These are phyloP conservation scores for Yamagishiella unicocca DNA, from an alignment of 139 green algal genomes.

Conservation along the genomic window DNA sequence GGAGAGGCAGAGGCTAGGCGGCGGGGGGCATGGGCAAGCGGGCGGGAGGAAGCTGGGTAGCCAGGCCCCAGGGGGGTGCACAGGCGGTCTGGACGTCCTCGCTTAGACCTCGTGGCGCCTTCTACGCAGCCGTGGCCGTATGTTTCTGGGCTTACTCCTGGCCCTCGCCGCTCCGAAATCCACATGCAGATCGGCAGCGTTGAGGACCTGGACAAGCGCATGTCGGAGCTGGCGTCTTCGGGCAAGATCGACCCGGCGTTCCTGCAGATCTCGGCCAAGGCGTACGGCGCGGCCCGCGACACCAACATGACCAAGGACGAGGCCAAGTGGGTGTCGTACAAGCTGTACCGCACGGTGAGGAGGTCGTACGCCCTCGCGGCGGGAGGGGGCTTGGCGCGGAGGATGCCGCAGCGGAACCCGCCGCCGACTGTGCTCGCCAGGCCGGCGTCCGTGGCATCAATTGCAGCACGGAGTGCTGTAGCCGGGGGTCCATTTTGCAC, in stretches of 20 bases:
- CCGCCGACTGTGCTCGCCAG: no score
- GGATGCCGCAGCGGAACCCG: no score
- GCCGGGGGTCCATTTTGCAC: no score
- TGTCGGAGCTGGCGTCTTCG: conserved; percentile 62
- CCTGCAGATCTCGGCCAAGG: conserved; percentile 62
- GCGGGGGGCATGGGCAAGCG: not conserved
- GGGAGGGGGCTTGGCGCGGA: no score
- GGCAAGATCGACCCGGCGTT: conserved; percentile 77
- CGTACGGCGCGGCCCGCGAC: conserved; percentile 71
- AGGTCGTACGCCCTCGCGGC: not conserved
- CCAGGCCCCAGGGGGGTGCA: no score
- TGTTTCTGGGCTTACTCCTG: no score
- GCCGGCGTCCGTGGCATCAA: no score
- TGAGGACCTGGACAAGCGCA: conserved; percentile 65
- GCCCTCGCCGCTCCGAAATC: no score
- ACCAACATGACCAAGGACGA: conserved; percentile 76
- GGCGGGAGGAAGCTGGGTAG: not conserved
- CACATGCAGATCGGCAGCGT: conserved; percentile 57
- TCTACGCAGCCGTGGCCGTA: no score
- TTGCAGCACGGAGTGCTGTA: no score
- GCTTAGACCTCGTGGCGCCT: no score
- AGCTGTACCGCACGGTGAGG: conserved; percentile 60
- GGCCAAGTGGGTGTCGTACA: conserved; percentile 72
- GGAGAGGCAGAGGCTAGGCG: not conserved
- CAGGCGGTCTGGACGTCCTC: no score